Evolutionary conservation across 225 moss, liverwort and hornwort genomes (phyloP).

Genomic region (Marchantia paleacea): DNA sequence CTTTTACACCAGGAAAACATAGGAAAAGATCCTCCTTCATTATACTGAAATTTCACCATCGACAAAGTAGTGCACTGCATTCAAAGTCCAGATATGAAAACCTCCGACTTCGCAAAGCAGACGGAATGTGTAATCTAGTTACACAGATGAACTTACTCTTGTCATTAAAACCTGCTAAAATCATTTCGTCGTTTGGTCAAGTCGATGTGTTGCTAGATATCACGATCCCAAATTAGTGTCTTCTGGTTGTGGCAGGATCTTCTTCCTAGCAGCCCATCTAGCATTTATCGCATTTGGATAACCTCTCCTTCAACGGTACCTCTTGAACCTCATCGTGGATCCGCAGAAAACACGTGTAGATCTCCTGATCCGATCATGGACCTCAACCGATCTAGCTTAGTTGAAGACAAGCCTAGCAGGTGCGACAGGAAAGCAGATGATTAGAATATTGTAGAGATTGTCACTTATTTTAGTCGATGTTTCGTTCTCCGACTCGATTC

Average conservation of each 20-base stretch:
- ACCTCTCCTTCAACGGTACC: constrained; percentile 12
- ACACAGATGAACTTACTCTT: not conserved
- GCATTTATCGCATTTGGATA: constrained; percentile 19
- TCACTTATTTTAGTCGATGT: not conserved
- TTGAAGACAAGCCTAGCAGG: not conserved
- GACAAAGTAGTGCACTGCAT: not conserved
- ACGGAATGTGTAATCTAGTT: not conserved
- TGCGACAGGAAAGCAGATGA: not conserved
- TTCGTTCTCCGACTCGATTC: not conserved
- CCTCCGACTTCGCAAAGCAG: not conserved
- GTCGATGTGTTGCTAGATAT: not conserved
- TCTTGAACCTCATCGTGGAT: constrained; percentile 9
- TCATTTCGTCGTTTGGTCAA: not conserved
- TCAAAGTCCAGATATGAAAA: not conserved
- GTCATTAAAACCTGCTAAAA: not conserved
- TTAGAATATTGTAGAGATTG: not conserved
- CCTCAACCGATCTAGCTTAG: not conserved
- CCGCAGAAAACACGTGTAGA: constrained; percentile 1
- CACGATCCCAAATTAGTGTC: constrained; percentile 6
- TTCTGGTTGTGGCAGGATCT: constrained; percentile 12
- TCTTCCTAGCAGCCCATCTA: constrained; percentile 6
- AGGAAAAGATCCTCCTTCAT: not conserved
- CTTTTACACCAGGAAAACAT: too few relatives aligned
- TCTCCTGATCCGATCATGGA: not conserved
- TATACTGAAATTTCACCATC: not conserved